Percentiles rank a stretch among this genome's conserved stretches.
These are phyloP conservation scores for Zygoascus ofunaensis DNA, from an alignment of 805 yeast species.

Conservation along the genomic window DNA sequence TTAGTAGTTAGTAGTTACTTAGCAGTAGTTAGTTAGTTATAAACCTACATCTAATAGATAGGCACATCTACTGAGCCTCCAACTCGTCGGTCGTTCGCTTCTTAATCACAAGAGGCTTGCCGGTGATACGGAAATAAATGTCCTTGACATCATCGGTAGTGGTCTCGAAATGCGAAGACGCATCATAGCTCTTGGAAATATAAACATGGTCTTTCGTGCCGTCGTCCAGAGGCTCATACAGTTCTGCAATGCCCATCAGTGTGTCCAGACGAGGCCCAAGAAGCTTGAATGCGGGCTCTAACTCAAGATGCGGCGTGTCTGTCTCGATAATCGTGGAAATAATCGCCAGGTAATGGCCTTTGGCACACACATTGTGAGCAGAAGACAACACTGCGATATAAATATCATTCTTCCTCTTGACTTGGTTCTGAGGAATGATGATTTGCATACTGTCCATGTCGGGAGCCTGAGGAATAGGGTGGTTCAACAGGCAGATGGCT, in stretches of 20 bases:
- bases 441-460: constrained; percentile 87
- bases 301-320: constrained; percentile 80
- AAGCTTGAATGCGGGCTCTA: constrained; percentile 87
- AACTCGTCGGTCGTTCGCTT: constrained; percentile 60
- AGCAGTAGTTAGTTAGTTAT: no score
- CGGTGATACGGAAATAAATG: constrained; percentile 82
- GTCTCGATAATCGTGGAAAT: constrained; percentile 93
- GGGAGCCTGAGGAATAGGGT: constrained; percentile 73
- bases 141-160: constrained; percentile 97
- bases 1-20: neutral
- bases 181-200: constrained; percentile 84
- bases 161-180: constrained; percentile 90
- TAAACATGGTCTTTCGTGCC: constrained; percentile 73
- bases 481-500: constrained; percentile 83
- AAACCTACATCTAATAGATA: no score
- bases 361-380: constrained; percentile 82
- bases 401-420: constrained; percentile 85
- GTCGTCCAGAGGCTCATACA: constrained; percentile 78
- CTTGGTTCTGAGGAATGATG: constrained; percentile 94
- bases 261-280: constrained; percentile 73
- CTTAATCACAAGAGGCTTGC: constrained; percentile 82
- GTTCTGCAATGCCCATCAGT: constrained; percentile 87
- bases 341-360: constrained; percentile 85
- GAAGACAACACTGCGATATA: constrained; percentile 85
- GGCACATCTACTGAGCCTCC: constrained; percentile 2